phyloP scores from a whole-genome alignment of 495 filamentous ascomycete species.

The Trichocladium uniseriatum region DNA sequence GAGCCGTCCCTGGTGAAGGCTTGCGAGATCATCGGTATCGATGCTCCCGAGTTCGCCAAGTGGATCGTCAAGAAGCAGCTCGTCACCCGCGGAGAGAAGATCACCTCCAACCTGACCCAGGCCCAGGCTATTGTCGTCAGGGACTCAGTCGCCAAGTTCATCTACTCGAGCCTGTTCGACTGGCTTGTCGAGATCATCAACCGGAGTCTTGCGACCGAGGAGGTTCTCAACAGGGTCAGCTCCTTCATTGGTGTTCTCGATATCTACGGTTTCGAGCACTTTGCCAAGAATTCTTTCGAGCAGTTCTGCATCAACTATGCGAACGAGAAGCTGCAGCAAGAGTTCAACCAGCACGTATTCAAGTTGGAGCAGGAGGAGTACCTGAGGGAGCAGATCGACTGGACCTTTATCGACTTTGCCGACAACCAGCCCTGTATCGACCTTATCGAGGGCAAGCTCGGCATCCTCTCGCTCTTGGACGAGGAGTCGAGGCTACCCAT shows the following conservation, averaged over 20 bases:
- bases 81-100: constrained; percentile 93
- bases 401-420: constrained; percentile 99
- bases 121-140: constrained; percentile 91
- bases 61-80: constrained; percentile 99
- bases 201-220: constrained; percentile 75
- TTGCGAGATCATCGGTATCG: constrained; percentile 80
- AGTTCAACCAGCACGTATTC: constrained; percentile 99
- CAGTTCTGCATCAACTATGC: constrained; percentile 99
- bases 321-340: constrained; percentile 98
- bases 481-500: constrained; percentile 95
- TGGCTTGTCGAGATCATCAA: constrained; percentile 98
- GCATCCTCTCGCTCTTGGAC: constrained; percentile 84
- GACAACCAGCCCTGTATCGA: constrained; percentile 99
- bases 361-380: constrained; percentile 99
- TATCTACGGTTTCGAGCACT: constrained; percentile 99
- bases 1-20: constrained; percentile 78
- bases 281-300: constrained; percentile 99
- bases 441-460: constrained; percentile 92
- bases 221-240: constrained; percentile 67
- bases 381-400: constrained; percentile 91
- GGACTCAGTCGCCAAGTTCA: constrained; percentile 96
- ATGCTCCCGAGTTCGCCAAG: constrained; percentile 81
- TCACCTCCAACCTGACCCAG: constrained; percentile 89
- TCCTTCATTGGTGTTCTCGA: constrained; percentile 99
- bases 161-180: constrained; percentile 97